Evolutionary conservation across 192 early-diverging fungal genomes (phyloP).

Genomic region (Podila verticillata): DNA sequence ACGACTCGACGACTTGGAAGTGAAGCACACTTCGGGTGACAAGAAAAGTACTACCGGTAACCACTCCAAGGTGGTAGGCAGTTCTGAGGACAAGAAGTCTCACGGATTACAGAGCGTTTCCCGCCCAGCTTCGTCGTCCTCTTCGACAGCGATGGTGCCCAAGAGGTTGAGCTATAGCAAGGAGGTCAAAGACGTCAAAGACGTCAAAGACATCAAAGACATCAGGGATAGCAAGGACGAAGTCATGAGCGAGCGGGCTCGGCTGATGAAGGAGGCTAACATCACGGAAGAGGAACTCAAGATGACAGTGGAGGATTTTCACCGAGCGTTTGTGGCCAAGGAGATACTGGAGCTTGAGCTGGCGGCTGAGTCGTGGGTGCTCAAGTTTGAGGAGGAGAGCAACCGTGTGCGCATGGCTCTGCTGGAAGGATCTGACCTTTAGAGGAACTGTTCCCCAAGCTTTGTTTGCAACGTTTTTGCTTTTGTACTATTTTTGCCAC

Average conservation of each 20-base stretch:
- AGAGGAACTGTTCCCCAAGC: no score
- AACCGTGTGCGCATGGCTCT: conserved; percentile 24
- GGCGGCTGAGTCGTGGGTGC: conserved; percentile 27
- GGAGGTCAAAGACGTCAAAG: background rate
- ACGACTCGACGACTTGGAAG: conserved; percentile 20
- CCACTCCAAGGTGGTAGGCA: no score
- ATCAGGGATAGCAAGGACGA: background rate
- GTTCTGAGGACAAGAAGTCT: no score
- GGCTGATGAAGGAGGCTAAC: background rate
- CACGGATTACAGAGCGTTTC: no score
- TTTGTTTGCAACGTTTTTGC: no score
- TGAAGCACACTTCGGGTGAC: background rate
- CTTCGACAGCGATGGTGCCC: no score
- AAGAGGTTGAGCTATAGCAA: background rate
- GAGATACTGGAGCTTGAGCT: conserved; percentile 28
- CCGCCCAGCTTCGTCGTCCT: no score
- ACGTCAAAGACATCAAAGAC: conserved; percentile 11
- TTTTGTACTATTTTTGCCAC: no score
- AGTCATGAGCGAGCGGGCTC: background rate
- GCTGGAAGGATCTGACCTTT: conserved; percentile 5
- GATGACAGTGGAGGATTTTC: conserved; percentile 35
- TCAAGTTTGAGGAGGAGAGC: conserved; percentile 34
- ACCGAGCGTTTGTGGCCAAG: conserved; percentile 15
- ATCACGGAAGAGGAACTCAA: background rate
- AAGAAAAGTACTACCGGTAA: background rate